Conservation (phyloP, 805 yeast genomes). For the Sungouiozyma ichnusensis region DNA sequence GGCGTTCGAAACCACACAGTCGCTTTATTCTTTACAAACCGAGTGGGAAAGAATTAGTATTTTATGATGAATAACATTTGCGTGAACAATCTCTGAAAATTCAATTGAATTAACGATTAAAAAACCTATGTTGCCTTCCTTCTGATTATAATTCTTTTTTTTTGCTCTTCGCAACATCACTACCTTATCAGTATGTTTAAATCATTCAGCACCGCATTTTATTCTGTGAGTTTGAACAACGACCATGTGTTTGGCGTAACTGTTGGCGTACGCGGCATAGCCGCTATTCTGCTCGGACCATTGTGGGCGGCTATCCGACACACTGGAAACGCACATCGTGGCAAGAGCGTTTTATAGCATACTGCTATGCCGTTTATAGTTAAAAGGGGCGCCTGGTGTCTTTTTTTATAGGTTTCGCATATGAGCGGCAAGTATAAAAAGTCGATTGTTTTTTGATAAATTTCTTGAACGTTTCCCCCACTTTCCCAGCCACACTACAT, state of each 20-base stretch:
- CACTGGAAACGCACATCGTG: too few relatives aligned
- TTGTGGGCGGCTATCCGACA: too few relatives aligned
- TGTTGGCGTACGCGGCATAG: too few relatives aligned
- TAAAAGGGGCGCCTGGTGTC: too few relatives aligned
- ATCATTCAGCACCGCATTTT: too few relatives aligned
- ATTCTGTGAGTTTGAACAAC: too few relatives aligned
- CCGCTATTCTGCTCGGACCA: too few relatives aligned
- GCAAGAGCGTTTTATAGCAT: too few relatives aligned
- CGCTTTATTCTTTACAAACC: neutral
- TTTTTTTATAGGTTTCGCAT: constrained; percentile 13
- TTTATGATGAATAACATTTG: constrained; percentile 29
- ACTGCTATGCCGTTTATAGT: neutral
- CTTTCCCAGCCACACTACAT: neutral
- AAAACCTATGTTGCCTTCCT: constrained; percentile 34
- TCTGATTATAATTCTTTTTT: constrained; percentile 20
- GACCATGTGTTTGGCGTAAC: too few relatives aligned
- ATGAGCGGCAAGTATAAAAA: neutral
- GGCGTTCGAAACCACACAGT: constrained; percentile 7
- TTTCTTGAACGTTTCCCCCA: too few relatives aligned
- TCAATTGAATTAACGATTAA: constrained; percentile 24
- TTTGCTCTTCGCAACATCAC: neutral
- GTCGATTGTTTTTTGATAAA: neutral
- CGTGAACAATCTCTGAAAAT: constrained; percentile 33
- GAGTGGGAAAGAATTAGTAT: neutral
- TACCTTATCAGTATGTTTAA: too few relatives aligned